A percentile compares a stretch with the other conserved stretches of the same genome.
Evolutionary conservation across 768 basidiomycete species (phyloP).

Genomic region (Russula griseocarnosa): DNA sequence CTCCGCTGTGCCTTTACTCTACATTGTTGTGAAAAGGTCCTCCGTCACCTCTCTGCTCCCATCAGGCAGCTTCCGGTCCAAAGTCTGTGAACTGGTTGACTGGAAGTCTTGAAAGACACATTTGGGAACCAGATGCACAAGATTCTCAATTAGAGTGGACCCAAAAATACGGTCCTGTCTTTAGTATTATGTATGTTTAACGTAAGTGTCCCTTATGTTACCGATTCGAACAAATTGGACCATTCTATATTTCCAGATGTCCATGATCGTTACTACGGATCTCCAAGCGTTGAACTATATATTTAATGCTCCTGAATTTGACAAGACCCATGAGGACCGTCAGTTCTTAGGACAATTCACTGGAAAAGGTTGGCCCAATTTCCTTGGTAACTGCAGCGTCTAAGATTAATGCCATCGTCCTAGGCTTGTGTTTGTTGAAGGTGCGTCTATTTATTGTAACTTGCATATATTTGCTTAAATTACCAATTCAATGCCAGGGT

Average conservation of each 20-base stretch:
- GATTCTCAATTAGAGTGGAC: constrained; percentile 14
- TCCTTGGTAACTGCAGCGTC: neutral
- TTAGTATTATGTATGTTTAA: constrained; percentile 21
- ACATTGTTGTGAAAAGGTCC: neutral
- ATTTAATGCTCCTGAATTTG: constrained; percentile 18
- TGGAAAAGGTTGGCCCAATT: constrained; percentile 18
- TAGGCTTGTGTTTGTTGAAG: constrained; percentile 23
- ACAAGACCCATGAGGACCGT: constrained; percentile 9
- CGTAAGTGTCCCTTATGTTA: neutral
- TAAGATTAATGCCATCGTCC: neutral
- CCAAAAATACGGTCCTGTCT: constrained; percentile 11
- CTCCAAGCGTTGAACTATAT: constrained; percentile 21
- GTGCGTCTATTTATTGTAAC: neutral
- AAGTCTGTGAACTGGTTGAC: constrained; percentile 21
- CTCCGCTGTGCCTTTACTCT: constrained; percentile 1
- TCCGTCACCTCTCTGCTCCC: constrained; percentile 5
- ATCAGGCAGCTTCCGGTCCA: constrained; percentile 14
- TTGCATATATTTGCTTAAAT: neutral
- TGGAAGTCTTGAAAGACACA: constrained; percentile 1
- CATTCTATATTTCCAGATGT: constrained; percentile 4
- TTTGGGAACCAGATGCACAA: constrained; percentile 19
- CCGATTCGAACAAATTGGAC: neutral
- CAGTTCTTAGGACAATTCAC: neutral
- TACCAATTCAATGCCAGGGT: neutral
- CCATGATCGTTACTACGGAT: constrained; percentile 5